Conservation (phyloP, 257 asterid species). For the Solanum virginianum region DNA sequence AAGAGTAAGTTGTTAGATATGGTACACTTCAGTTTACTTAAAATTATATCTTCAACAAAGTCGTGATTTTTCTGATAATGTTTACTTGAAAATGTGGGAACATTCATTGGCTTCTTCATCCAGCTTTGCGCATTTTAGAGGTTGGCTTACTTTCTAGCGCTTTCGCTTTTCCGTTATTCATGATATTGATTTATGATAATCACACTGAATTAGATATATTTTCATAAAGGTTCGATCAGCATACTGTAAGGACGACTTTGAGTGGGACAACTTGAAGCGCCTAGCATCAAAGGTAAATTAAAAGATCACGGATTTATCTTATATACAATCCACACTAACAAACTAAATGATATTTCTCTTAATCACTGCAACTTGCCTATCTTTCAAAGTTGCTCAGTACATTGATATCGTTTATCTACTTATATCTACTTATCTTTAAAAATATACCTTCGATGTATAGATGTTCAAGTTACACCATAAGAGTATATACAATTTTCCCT, state of each 20-base stretch:
- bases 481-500: not conserved
- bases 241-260: slow-evolving; percentile 69
- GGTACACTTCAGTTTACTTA: not conserved
- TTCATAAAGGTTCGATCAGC: slow-evolving; percentile 71
- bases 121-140: slow-evolving; percentile 83
- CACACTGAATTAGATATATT: not conserved
- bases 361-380: not conserved
- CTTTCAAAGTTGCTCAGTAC: not conserved
- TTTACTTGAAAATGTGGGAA: not conserved
- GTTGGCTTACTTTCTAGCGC: slow-evolving; percentile 20
- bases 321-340: not conserved
- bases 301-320: not conserved
- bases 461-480: not conserved
- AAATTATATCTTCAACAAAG: not conserved
- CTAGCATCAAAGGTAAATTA: slow-evolving; percentile 45
- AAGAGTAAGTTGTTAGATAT: not conserved
- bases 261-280: slow-evolving; percentile 79
- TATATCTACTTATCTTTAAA: not conserved
- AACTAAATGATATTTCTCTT: not conserved
- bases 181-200: not conserved
- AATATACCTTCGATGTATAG: not conserved
- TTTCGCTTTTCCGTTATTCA: not conserved
- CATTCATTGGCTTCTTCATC: not conserved
- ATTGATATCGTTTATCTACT: not conserved
- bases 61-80: not conserved